Evolutionary conservation across 2,329 filamentous ascomycete species (phyloP).

Genomic region (Ceratocystis alfenasii): DNA sequence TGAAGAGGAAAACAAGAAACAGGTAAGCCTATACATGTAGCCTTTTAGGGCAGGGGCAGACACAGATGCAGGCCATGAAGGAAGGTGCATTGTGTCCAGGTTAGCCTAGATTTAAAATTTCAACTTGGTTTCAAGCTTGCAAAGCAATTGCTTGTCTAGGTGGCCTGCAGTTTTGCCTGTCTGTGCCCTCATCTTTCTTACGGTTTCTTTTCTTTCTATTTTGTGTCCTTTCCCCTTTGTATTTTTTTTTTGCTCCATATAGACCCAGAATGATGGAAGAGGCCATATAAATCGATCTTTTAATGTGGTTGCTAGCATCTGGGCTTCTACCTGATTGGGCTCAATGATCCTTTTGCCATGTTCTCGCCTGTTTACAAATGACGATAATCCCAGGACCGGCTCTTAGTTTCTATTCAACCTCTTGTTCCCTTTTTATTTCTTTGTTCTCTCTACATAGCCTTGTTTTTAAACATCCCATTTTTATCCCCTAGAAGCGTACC

Average conservation of each 20-base stretch:
- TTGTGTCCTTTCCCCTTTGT: neutral
- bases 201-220: neutral
- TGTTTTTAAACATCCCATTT: constrained; percentile 9
- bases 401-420: neutral
- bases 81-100: neutral
- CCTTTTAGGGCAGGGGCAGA: constrained; percentile 2
- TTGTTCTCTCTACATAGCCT: neutral
- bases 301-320: neutral
- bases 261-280: neutral
- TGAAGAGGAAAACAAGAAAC: constrained; percentile 3
- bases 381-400: neutral
- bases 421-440: constrained; percentile 1
- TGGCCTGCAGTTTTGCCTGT: neutral
- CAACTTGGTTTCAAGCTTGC: neutral
- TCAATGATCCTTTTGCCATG: constrained; percentile 3
- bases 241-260: neutral
- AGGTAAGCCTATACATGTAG: constrained; percentile 7
- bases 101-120: neutral
- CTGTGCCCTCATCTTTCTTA: neutral
- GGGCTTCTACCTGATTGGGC: neutral
- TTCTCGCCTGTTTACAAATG: constrained; percentile 11
- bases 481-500: constrained; percentile 4
- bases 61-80: neutral
- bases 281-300: constrained; percentile 4
- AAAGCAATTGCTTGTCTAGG: neutral